Evolutionary conservation across 2,329 filamentous ascomycete genomes (phyloP), one percentile per base, ranked within the genome.

Genomic region (Colletotrichum camelliae): DNA sequence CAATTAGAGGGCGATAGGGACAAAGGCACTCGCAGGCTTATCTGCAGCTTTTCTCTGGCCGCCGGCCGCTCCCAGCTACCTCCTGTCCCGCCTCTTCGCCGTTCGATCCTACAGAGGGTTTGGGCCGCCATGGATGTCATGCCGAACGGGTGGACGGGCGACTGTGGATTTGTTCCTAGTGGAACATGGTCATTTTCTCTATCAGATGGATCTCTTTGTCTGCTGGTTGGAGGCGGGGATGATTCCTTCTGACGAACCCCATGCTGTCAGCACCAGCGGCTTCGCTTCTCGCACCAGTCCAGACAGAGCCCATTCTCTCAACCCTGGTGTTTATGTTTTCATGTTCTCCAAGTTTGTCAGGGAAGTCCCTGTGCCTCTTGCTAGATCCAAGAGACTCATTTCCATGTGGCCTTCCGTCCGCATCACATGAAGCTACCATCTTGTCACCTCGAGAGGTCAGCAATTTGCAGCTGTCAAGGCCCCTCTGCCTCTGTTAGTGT

Each of bases 1-100:
- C 39, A 35, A 43, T 35, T 18, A 35, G 15, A 21, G 29, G 18
- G n/a, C 24, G 69, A 72, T 67, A 72, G 27, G 27, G 24, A 37
- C 16, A 21, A 43, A 12, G 31, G 12, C 15, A 24, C 4, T 72
- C 21, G 24, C n/a, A 3, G 48, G 8, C 73, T 75, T 73, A 75
- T 75, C 73, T 48, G 37, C 13, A 48, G 43, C 35, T 7, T 9
- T 65, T 57, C 67, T 58, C 68, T 60, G 70, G 73, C 73, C 70
- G 73, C 57, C 73, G 73, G 73, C 73, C 70, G 58, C 58, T 24
- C 5, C 4, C 39, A 18, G 16, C 62, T n/a, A 7, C 10, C 10
- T 48, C 5, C 43, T 48, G 43, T 48, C 18, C 43, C n/a, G 43
- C 10, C 43, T 13, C 39, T 43, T n/a, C 43, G 43, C 43, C 43